These are phyloP conservation scores for Aristolochia fimbriata DNA, from an alignment of 164 flowering plant genomes.

Conservation along the genomic window DNA sequence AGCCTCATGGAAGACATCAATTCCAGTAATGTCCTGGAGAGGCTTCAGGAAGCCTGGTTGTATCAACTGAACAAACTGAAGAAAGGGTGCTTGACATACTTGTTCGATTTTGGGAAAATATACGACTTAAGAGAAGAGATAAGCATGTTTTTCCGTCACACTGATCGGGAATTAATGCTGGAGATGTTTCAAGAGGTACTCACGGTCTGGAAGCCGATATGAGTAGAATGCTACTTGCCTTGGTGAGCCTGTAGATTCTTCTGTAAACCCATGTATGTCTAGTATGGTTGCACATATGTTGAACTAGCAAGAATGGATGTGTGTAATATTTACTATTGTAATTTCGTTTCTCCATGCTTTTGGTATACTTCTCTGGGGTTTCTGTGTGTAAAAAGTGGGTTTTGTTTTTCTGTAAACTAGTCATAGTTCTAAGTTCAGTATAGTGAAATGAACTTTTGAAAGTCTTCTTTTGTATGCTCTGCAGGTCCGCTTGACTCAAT, in stretches of 20 bases:
- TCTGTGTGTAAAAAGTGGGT: no score
- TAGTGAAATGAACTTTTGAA: no score
- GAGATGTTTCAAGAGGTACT: slow-evolving; percentile 91
- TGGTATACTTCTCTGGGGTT: no score
- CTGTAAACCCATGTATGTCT: no score
- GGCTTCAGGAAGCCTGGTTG: slow-evolving; percentile 89
- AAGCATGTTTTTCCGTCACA: slow-evolving; percentile 48
- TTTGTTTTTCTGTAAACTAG: no score
- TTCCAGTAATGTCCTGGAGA: slow-evolving; percentile 74
- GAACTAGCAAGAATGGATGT: no score
- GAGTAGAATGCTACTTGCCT: neutral
- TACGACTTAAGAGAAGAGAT: slow-evolving; percentile 79
- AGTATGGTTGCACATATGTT: no score
- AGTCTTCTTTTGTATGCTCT: no score
- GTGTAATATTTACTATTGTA: no score
- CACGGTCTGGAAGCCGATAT: slow-evolving; percentile 58
- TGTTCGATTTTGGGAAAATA: slow-evolving; percentile 86
- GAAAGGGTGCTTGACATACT: slow-evolving; percentile 66
- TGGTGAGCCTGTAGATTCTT: neutral
- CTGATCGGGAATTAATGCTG: slow-evolving; percentile 66
- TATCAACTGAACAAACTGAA: slow-evolving; percentile 66
- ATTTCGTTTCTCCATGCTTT: no score
- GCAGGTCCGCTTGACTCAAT: no score
- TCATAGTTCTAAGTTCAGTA: no score
- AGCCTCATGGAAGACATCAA: slow-evolving; percentile 84